phyloP scores from a whole-genome alignment of 2,329 filamentous ascomycete species.

The Beauveria sp. region DNA sequence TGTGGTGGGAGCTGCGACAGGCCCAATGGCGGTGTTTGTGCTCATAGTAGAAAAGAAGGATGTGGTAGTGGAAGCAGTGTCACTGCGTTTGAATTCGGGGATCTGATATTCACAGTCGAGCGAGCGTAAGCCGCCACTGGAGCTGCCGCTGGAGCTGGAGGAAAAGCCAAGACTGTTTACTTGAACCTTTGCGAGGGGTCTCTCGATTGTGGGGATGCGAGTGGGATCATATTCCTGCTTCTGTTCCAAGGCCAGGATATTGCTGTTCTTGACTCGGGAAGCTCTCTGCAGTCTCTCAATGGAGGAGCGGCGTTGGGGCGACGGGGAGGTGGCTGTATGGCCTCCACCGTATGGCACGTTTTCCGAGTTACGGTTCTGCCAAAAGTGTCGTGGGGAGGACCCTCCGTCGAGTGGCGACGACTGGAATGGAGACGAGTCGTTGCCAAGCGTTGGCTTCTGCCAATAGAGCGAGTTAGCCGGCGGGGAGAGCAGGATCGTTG shows the following conservation, averaged over 20 bases:
- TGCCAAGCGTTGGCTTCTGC: slow-evolving; percentile 61
- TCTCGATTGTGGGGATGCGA: slow-evolving; percentile 68
- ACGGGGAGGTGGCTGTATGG: slow-evolving; percentile 45
- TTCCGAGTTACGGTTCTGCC: slow-evolving; percentile 76
- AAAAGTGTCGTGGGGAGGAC: slow-evolving; percentile 79
- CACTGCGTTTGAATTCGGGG: slow-evolving; percentile 40
- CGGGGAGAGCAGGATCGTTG: slow-evolving; percentile 7
- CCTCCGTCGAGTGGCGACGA: slow-evolving; percentile 64
- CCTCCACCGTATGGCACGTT: slow-evolving; percentile 61
- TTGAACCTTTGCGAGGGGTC: slow-evolving; percentile 71
- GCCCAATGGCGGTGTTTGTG: slow-evolving; percentile 38
- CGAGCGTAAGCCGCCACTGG: slow-evolving; percentile 31
- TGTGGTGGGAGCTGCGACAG: slow-evolving; percentile 26
- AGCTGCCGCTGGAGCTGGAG: slow-evolving; percentile 39
- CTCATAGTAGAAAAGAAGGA: slow-evolving; percentile 51
- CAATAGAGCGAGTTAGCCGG: not conserved
- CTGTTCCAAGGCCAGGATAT: slow-evolving; percentile 87
- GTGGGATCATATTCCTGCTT: slow-evolving; percentile 88
- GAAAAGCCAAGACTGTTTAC: slow-evolving; percentile 58
- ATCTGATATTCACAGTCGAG: slow-evolving; percentile 34
- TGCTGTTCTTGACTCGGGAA: slow-evolving; percentile 95
- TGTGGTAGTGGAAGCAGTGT: slow-evolving; percentile 40
- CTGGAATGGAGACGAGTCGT: slow-evolving; percentile 77
- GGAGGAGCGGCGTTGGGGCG: slow-evolving; percentile 74
- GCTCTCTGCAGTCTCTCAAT: slow-evolving; percentile 93